Evolutionary conservation across 108 stramenopile species (phyloP), one percentile per base, ranked within the genome.

Genomic region (Stephanodiscus triporus): DNA sequence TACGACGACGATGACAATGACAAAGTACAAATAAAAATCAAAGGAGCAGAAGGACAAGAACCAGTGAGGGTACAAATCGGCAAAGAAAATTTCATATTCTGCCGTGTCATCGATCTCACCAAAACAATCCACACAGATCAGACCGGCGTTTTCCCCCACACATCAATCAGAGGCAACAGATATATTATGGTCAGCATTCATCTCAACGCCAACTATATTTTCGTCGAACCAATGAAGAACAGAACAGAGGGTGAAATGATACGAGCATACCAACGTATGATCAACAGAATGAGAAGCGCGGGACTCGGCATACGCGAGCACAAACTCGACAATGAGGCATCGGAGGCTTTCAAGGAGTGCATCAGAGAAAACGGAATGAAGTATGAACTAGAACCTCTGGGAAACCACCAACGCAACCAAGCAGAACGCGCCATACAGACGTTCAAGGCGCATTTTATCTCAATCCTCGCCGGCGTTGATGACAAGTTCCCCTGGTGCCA

Each of bases 321-420:
- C 23, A 70, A 38, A 2, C 20, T 70, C 19, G 69, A 70, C 60
- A 70, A 70, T 6, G 69, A 70, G 32, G 56, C 69, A 22, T 59
- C 69, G 3, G 48, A 16, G 5, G 19, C 48, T 6, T 7, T 49
- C 48, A 49, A 49, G 19, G 2, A 16, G 3, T 16, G 3, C 48
- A 49, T 49, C 2, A 6, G 2, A 49, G 3, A 19, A 19, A n/a
- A n/a, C n/a, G n/a, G n/a, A 2, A 49, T 49, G 6, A 2, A 49
- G 48, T 49, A 6, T 6, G 48, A 49, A 49, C 19, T 49, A 6
- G 48, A n/a, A n/a, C n/a, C n/a, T n/a, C 6, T 5, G 4, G 32
- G 32, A 2, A 34, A 34, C 5, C 32, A 34, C 32, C 2, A 5
- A 34, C 32, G 32, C 32, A 34, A 34, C 32, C 32, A 34, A 34